Base-by-base conservation (phyloP, 495 filamentous ascomycete genomes). In the Eremomyces bilateralis region DNA sequence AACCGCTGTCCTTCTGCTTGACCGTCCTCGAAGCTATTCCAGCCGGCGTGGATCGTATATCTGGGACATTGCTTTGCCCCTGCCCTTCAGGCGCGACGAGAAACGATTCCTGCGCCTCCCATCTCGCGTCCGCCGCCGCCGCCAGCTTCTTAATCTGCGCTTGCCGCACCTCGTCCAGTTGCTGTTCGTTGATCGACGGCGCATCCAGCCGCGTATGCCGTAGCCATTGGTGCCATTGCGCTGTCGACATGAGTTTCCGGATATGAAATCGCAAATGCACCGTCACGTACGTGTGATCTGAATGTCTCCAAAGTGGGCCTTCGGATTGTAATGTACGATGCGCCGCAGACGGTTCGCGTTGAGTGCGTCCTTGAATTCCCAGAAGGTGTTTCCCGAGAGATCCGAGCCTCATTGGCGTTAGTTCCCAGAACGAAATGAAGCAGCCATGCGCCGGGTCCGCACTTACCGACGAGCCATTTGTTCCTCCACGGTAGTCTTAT, bases 161-260 rank as follows among this genome's bases (percentile, higher is more conserved):
- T 48, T 74, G 76, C 13, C 88, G 65, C 1, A 60, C 36, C 0
- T 80, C 45, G 28, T 97, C 85, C 20, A 57, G 51, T 25, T 59
- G 56, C 44, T 90, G 85, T 52, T 97, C 88, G 13, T 60, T 43
- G 13, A 93, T 55, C 0, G 67, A 69, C 0, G 88, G 88, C 0
- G 90, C 61, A 4, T 67, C 49, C 4, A 47, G 13, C 3, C 88
- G 76, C 5, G 79, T 77, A 43, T 90, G 67, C 24, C 90, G 80
- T 10, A 97, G 73, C 88, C 88, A 97, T 52, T 94, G 85, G 52
- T 85, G 80, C 88, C 88, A 97, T 59, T 76, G 71, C 1, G 85
- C 77, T 57, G 59, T n/a, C n/a, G n/a, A n/a, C n/a, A 15, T 15
- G 10, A 18, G 27, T 12, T 18, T 35, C 20, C 22, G 3, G 25